These are phyloP conservation scores for Oxalis stricta DNA, from an alignment of 441 rosid genomes.

Conservation along the genomic window DNA sequence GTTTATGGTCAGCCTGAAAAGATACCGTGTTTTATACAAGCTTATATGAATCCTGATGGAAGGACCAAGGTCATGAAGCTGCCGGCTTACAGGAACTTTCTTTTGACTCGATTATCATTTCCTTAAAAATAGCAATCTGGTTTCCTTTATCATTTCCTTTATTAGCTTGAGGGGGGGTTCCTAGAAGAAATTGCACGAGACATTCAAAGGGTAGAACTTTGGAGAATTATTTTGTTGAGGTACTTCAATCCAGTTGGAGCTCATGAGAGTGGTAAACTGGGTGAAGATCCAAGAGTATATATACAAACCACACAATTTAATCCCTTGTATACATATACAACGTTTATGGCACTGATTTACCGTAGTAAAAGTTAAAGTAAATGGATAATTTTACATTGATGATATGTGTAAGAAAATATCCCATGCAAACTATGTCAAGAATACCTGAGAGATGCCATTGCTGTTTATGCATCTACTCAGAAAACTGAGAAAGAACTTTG, in stretches of 20 bases:
- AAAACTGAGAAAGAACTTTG: constrained; percentile 78
- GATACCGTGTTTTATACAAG: constrained; percentile 46
- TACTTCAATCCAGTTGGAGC: constrained; percentile 70
- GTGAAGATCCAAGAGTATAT: constrained; percentile 77
- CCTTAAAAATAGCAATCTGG: background rate
- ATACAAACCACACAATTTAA: constrained; percentile 60
- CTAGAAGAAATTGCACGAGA: constrained; percentile 65
- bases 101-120: background rate
- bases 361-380: no score
- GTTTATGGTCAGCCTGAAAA: constrained; percentile 65
- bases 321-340: constrained; percentile 69
- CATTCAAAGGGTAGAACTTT: constrained; percentile 46
- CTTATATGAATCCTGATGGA: constrained; percentile 75
- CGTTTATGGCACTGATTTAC: constrained; percentile 53
- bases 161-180: constrained; percentile 49
- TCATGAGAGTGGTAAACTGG: constrained; percentile 60
- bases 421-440: constrained; percentile 67
- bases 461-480: constrained; percentile 65
- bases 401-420: constrained; percentile 38
- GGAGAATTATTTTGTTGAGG: constrained; percentile 56
- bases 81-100: background rate
- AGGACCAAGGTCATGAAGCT: constrained; percentile 40
- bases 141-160: background rate
- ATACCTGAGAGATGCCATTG: constrained; percentile 91
- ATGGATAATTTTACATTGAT: no score